Conservation (phyloP, 1,284 basidiomycete genomes). For the Marasmius sp. region DNA sequence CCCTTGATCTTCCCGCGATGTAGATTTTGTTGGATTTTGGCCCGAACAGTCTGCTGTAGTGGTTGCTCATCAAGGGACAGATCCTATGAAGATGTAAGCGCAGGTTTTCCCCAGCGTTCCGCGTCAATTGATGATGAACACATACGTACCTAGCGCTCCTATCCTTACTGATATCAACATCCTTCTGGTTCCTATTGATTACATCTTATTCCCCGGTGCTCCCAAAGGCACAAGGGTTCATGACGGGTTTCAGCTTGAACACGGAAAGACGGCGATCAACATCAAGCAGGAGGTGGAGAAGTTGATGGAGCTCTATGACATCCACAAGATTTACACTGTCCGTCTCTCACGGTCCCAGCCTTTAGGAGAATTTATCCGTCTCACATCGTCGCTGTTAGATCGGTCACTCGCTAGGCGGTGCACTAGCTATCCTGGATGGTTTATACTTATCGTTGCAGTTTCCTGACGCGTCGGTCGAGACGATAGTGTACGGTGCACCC, state of each 20-base stretch:
- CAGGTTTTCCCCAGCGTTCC: background rate
- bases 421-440: conserved; percentile 53
- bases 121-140: conserved; percentile 14
- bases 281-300: conserved; percentile 40
- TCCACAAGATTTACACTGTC: conserved; percentile 35
- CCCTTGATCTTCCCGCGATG: background rate
- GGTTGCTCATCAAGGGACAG: conserved; percentile 52
- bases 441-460: conserved; percentile 50
- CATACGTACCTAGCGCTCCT: conserved; percentile 30
- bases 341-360: conserved; percentile 12
- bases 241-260: conserved; percentile 47
- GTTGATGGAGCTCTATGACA: conserved; percentile 32
- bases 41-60: conserved; percentile 45
- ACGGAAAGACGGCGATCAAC: conserved; percentile 36
- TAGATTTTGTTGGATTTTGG: conserved; percentile 49
- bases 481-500: conserved; percentile 50
- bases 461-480: conserved; percentile 39
- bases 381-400: conserved; percentile 28
- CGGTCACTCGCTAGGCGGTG: conserved; percentile 59
- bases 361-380: background rate
- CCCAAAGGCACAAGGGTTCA: conserved; percentile 40
- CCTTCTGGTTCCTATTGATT: conserved; percentile 32
- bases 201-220: conserved; percentile 48
- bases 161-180: conserved; percentile 49
- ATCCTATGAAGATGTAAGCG: conserved; percentile 44